Base-by-base conservation (phyloP, 2,329 filamentous ascomycete species). In the Alternaria brassicicola region DNA sequence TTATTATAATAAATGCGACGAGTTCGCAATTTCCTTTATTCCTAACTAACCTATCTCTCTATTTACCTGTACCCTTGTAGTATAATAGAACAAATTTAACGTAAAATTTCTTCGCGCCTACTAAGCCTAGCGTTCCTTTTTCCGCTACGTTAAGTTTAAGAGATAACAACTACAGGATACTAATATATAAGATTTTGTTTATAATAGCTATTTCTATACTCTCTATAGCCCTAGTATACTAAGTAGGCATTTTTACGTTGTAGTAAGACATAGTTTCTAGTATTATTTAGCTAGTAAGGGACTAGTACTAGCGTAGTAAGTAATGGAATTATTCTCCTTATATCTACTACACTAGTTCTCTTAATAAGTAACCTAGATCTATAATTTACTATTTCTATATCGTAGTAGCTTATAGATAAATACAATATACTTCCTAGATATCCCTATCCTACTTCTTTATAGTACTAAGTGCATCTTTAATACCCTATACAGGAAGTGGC, bases 81-180 rank as follows among this genome's bases (percentile, higher is more conserved):
- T n/a, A 52, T 28, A 62, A 62, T 46, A 13, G 50, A 50, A 62
- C 49, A 2, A 52, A 62, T 55, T 26, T 35, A 15, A 62, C 33
- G 8, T 33, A 33, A 30, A 62, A 52, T 42, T 50, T 55, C 31
- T 60, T 38, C 21, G 23, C 45, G 39, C 56, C 56, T 31, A 55
- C 50, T 19, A 19, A 50, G 23, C 53, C 49, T 33, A 49, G 30
- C 4, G 25, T 57, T 48, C 45, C 50, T 55, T 61, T 54, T 25
- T 57, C 59, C 19, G 23, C 31, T 35, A 50, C 25, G 17, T 46
- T 31, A 26, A 57, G 48, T 46, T 50, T 47, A 17, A 51, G 21
- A 51, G 33, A 30, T 47, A 28, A 49, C 8, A 54, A 55, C 23
- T 19, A 54, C 15, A 21, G 15, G 36, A 48, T 10, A 53, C 23